Evolutionary conservation across 805 yeast species (phyloP).

Genomic region (Starmerella khaoyaiensis): DNA sequence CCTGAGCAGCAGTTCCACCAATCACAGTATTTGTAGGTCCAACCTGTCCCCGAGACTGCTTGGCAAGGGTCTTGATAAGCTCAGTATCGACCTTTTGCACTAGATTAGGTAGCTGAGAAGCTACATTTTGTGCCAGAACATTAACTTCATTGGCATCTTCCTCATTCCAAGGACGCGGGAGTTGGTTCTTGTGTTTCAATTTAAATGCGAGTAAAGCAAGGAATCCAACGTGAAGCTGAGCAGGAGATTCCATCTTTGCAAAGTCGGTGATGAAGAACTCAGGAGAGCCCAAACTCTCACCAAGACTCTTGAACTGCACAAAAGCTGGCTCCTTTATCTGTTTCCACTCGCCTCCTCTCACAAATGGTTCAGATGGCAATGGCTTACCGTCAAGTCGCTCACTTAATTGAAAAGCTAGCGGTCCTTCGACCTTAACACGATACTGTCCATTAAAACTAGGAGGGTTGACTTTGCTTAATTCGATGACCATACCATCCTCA

Average conservation of each 20-base stretch:
- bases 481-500: constrained; percentile 82
- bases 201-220: constrained; percentile 74
- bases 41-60: constrained; percentile 81
- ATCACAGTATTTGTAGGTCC: constrained; percentile 80
- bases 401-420: constrained; percentile 76
- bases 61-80: constrained; percentile 58
- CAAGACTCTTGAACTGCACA: constrained; percentile 49
- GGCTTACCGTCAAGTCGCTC: constrained; percentile 38
- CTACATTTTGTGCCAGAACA: constrained; percentile 45
- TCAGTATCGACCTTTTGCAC: constrained; percentile 50
- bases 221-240: constrained; percentile 82
- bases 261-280: constrained; percentile 73
- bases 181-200: constrained; percentile 43
- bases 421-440: constrained; percentile 75
- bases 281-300: constrained; percentile 57
- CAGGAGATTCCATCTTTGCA: constrained; percentile 88
- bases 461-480: constrained; percentile 77
- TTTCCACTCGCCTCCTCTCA: constrained; percentile 78
- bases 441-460: constrained; percentile 61
- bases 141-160: constrained; percentile 62
- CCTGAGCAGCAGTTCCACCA: constrained; percentile 95
- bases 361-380: constrained; percentile 35
- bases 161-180: constrained; percentile 66
- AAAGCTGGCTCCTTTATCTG: constrained; percentile 77
- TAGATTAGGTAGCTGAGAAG: constrained; percentile 43